Evolutionary conservation across 2,329 filamentous ascomycete genomes (phyloP), one percentile per base, ranked within the genome.

Genomic region (Microsporum audouinii): DNA sequence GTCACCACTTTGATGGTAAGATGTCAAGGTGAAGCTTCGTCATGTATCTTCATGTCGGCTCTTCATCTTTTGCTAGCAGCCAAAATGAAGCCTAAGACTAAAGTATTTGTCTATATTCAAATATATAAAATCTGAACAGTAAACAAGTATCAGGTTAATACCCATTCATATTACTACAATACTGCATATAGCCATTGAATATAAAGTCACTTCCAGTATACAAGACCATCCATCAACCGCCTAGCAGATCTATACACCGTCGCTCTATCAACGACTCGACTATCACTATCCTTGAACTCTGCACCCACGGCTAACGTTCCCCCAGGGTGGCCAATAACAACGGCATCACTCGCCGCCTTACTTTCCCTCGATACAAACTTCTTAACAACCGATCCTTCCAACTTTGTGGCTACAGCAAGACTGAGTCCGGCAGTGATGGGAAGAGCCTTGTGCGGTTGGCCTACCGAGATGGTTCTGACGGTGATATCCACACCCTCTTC

Each of bases 391-490:
- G 73, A 76, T 1, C 77, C 75, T 7, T 71, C 62, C 3, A 82
- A 68, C 58, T 76, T 76, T 7, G 78, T 76, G 17, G 81, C 78
- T 1, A 79, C 73, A 2, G 76, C 78, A 12, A 82, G 63, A 10
- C 78, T 77, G 14, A 84, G 70, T 0, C 80, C 80, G 14, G 83
- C 76, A 0, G 82, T 84, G 60, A 83, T 75, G 0, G 81, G 82
- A 2, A 82, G 75, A 6, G 82, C 81, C 64, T 77, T 79, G 69
- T 84, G 82, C 3, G 80, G 80, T 63, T 83, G 80, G 0, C 79
- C 80, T 60, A 82, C 81, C 1, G 80, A 82, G 59, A 84, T 71
- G 17, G 79, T 78, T n/a, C 78, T 72, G n/a, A 76, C 76, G 1
- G 78, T 68, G 2, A 77, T 64, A 66, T 79, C 74, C 1, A 74